Conservation (phyloP, 495 filamentous ascomycete genomes). For the Neurospora sp. region DNA sequence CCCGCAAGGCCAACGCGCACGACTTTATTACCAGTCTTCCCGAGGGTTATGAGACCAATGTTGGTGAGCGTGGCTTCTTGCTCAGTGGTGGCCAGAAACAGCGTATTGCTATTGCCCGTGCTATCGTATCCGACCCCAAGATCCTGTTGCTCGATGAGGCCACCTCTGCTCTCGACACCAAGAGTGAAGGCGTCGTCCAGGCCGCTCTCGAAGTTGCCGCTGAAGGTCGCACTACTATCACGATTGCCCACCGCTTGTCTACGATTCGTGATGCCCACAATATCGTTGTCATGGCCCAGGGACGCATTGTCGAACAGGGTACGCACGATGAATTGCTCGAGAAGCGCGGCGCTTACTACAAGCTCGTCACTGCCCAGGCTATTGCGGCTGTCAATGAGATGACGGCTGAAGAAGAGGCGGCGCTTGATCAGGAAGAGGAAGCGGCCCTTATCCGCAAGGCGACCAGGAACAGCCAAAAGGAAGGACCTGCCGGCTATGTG, state of each 20-base stretch:
- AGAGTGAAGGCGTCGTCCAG: slow-evolving; percentile 90
- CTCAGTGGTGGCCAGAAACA: slow-evolving; percentile 95
- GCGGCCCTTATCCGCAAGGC: slow-evolving; percentile 37
- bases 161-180: slow-evolving; percentile 90
- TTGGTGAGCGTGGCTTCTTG: slow-evolving; percentile 88
- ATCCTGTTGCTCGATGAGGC: slow-evolving; percentile 90
- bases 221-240: slow-evolving; percentile 87
- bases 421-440: slow-evolving; percentile 31
- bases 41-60: slow-evolving; percentile 86
- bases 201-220: slow-evolving; percentile 81
- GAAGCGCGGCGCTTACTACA: slow-evolving; percentile 46
- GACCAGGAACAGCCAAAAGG: slow-evolving; percentile 12
- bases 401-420: slow-evolving; percentile 35
- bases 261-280: slow-evolving; percentile 93
- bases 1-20: slow-evolving; percentile 86
- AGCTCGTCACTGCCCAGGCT: slow-evolving; percentile 47
- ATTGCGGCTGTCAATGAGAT: slow-evolving; percentile 50
- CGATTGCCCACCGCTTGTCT: slow-evolving; percentile 88
- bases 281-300: slow-evolving; percentile 84
- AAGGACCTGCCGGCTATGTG: slow-evolving; percentile 14
- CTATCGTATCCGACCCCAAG: slow-evolving; percentile 90
- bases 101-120: slow-evolving; percentile 76
- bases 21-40: slow-evolving; percentile 80
- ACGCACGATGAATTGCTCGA: slow-evolving; percentile 59
- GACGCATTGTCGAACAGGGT: slow-evolving; percentile 77